Evolutionary conservation across 139 green algal genomes (phyloP).

Genomic region (Trebouxia sp.): DNA sequence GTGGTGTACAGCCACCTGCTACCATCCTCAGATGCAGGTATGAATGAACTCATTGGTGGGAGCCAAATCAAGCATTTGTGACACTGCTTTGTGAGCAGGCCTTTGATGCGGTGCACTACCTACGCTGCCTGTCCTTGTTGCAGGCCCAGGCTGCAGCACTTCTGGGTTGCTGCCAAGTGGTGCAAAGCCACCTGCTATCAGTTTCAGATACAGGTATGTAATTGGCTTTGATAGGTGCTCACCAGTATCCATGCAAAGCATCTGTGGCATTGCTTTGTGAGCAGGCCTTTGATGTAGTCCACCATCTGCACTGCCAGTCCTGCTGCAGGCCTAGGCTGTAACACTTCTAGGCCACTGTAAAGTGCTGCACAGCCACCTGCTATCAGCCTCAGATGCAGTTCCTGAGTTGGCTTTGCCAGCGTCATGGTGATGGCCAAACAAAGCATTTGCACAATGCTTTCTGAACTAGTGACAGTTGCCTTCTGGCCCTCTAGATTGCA

Average conservation of each 20-base stretch:
- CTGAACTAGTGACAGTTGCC: too few relatives aligned
- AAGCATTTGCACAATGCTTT: too few relatives aligned
- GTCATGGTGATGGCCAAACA: too few relatives aligned
- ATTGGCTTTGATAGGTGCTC: neutral
- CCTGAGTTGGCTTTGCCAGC: neutral
- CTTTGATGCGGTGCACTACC: neutral
- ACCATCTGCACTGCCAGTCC: neutral
- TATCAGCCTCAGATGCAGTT: neutral
- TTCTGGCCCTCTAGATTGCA: too few relatives aligned
- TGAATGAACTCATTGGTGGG: too few relatives aligned
- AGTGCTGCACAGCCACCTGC: neutral
- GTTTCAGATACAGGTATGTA: neutral
- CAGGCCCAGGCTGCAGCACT: slow-evolving; percentile 21
- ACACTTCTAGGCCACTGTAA: neutral
- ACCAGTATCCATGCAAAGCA: too few relatives aligned
- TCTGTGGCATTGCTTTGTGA: too few relatives aligned
- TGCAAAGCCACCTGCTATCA: neutral
- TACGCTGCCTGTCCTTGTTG: slow-evolving; percentile 3
- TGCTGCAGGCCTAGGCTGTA: slow-evolving; percentile 21
- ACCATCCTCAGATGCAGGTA: neutral
- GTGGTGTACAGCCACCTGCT: neutral
- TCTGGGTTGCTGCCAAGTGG: neutral
- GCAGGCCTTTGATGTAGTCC: slow-evolving; percentile 1
- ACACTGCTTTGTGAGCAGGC: too few relatives aligned
- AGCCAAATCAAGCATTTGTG: too few relatives aligned